Base-by-base conservation (phyloP, 495 filamentous ascomycete genomes). In the Cercophora scortea region DNA sequence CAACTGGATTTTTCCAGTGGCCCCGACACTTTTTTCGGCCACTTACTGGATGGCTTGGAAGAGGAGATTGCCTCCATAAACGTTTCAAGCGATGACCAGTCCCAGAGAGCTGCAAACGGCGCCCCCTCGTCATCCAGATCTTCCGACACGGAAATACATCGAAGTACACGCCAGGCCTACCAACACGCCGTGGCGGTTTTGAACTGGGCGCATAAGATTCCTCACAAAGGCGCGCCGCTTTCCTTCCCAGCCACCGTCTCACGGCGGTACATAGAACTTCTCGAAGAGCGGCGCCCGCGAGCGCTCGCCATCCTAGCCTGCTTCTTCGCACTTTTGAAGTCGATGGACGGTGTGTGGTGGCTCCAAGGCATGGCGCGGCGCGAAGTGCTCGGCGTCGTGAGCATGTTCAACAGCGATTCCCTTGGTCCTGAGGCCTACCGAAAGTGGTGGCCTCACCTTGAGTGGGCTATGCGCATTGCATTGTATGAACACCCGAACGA, bases 171-270 rank as follows among this genome's bases (percentile, higher is more conserved):
- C 34, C 75, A 75, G 48, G 74, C 75, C 4, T 81, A 80, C 58
- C 71, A 76, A 42, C 78, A 81, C 49, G 71, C 77, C 18, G 71
- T 80, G 13, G 71, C 76, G 9, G 77, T 78, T 7, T 65, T 81
- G 9, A 79, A 79, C 54, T 81, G 78, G 78, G 75, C 76, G 40
- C 75, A 80, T 62, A 75, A 76, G 54, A 74, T 75, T 49, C 76
- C 76, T 17, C 71, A 79, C 53, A 75, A 75, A 43, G 70, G 71
- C 13, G 71, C 77, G 3, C 72, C 76, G 0, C 70, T 81, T 0
- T 72, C 75, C 9, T 79, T 81, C 53, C 74, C 78, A n/a, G 77
- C 78, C 2, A 79, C 76, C 8, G 78, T 81, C n/a, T 79, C 77
- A 11, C 70, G 74, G n/a, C 72, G 76, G 11, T 81, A 71, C 55